Base-by-base conservation (phyloP, 2,329 filamentous ascomycete species). In the Colletotrichum sp. region DNA sequence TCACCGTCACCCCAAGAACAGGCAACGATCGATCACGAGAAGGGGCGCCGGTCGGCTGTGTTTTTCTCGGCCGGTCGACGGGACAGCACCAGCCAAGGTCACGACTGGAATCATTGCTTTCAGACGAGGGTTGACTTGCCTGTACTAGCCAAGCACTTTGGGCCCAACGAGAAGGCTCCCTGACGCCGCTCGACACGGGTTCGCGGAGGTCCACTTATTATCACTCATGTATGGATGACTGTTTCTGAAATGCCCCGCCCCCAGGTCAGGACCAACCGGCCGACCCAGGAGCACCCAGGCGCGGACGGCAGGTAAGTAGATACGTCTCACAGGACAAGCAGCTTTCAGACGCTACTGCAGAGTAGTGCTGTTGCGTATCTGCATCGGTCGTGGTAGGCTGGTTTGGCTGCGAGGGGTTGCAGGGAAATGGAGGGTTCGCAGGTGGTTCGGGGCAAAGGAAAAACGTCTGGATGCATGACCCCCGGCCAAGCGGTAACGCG, bases 361-460 rank as follows among this genome's bases (percentile, higher is more conserved):
- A 29, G 34, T 61, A 34, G 30, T 59, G 67, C 15, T 29, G 52
- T 39, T 71, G 49, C 27, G 39, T 64, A 39, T 19, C 39, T 67
- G 55, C 16, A 27, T 69, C 13, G 44, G 44, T 52, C 49, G 59
- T 61, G 69, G 55, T 67, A 36, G 57, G 29, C 59, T 61, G 49
- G 61, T 52, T 34, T 66, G 29, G 49, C 59, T 49, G 69, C 73
- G 63, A 72, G 69, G 69, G 69, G 69, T 62, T 69, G 74, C 74
- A 76, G 71, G 70, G 70, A 76, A 69, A 52, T 61, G 70, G 52
- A 55, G 32, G 55, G 73, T 72, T 76, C 73, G 69, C 63, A 73
- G 68, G 65, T 59, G 69, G 69, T 73, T 76, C 76, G 76, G 76
- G 73, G 76, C 69, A 77, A 77, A 69, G 76, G 76, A 77, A 76